Evolutionary conservation across 306 rosid genomes (phyloP).

Genomic region (Lathyrus oleraceus): DNA sequence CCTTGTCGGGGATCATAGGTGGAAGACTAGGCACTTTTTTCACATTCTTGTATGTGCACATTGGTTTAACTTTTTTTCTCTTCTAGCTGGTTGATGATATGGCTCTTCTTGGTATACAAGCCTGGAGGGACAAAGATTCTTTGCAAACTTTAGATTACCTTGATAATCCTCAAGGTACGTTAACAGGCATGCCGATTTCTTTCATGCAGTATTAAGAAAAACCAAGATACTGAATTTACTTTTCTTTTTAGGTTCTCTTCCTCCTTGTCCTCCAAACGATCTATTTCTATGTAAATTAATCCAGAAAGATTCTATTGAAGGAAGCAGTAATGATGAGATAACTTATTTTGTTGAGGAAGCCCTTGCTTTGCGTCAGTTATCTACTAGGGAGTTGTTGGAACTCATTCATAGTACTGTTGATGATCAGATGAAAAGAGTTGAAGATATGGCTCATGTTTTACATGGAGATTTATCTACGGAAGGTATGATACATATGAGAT

Average conservation of each 20-base stretch:
- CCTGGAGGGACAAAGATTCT: conserved; percentile 64
- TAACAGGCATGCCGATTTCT: conserved; percentile 2
- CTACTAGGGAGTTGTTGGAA: conserved; percentile 59
- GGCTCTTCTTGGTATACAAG: conserved; percentile 71
- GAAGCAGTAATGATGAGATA: conserved; percentile 43
- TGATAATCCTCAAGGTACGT: conserved; percentile 57
- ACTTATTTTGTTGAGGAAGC: conserved; percentile 59
- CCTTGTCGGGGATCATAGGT: conserved; percentile 6
- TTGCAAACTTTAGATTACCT: conserved; percentile 47
- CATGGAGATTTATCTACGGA: conserved; percentile 58
- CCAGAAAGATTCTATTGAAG: conserved; percentile 67
- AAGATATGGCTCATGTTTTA: conserved; percentile 47
- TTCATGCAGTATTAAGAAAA: conserved; percentile 24
- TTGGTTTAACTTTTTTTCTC: conserved; percentile 36
- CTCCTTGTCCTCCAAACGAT: conserved; percentile 71
- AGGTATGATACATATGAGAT: conserved; percentile 58
- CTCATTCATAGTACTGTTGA: conserved; percentile 54
- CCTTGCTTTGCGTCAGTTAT: conserved; percentile 66
- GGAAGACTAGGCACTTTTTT: conserved; percentile 14
- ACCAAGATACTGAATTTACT: conserved; percentile 40
- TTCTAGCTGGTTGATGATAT: conserved; percentile 82
- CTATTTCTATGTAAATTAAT: conserved; percentile 81
- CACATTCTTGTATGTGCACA: conserved; percentile 19
- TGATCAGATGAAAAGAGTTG: conserved; percentile 54
- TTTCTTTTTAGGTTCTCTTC: conserved; percentile 64